Evolutionary conservation across 805 yeast genomes (phyloP).

Genomic region (Yarrowia yakushimensis): DNA sequence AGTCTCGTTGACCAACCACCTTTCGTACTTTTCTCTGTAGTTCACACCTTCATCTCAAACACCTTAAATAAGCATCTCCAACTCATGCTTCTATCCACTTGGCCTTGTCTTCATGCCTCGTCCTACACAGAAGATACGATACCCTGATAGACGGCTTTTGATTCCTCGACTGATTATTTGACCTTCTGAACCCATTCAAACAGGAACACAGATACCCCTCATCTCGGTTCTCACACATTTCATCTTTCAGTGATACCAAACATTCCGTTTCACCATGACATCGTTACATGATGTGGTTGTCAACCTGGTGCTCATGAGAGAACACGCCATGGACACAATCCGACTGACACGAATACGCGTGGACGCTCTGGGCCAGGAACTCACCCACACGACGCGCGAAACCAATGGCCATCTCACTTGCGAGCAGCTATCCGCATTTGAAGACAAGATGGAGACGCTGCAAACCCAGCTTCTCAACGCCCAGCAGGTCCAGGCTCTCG

Average conservation of each 20-base stretch:
- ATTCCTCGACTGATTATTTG: background rate
- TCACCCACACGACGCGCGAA: background rate
- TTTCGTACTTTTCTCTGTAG: too few species aligned
- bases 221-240: too few species aligned
- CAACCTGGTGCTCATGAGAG: slow-evolving; percentile 2
- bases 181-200: too few species aligned
- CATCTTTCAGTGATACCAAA: too few species aligned
- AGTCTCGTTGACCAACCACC: too few species aligned
- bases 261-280: background rate
- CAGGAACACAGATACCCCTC: background rate
- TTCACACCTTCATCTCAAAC: too few species aligned
- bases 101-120: slow-evolving; percentile 14
- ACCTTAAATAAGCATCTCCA: background rate
- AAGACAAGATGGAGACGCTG: background rate
- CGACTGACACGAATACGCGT: background rate
- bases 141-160: background rate
- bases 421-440: slow-evolving; percentile 22
- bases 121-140: background rate
- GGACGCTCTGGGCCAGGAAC: background rate
- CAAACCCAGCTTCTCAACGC: background rate
- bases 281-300: slow-evolving; percentile 1
- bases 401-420: slow-evolving; percentile 18
- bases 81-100: background rate
- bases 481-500: slow-evolving; percentile 5
- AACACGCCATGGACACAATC: slow-evolving; percentile 6